Evolutionary conservation across 2,329 filamentous ascomycete species (phyloP), one percentile per base, ranked within the genome.

Genomic region (Colletotrichum sp.): DNA sequence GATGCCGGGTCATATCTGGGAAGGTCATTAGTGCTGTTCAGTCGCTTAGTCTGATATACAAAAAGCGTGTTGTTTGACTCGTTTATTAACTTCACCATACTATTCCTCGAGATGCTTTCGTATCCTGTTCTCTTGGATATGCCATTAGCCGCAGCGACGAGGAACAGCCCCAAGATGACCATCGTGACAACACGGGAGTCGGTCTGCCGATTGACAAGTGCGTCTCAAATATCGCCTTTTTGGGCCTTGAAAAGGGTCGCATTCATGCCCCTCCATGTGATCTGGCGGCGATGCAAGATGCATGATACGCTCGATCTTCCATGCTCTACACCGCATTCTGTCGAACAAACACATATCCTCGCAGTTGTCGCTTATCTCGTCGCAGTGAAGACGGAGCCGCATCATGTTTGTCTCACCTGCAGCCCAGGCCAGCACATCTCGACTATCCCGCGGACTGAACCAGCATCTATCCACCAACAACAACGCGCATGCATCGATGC

Each of bases 121-220:
- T 49, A n/a, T n/a, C 39, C 2, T 0, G 19, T n/a, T 49, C 39
- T 12, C 3, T n/a, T 49, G 39, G 39, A n/a, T 49, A 12, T 49
- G 19, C 0, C 8, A 44, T 19, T 44, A 16, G 36, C 0, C 36
- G 16, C 0, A 44, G 1, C 36, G 16, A 44, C 8, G 16, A 16
- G 11, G 16, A 0, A 0, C 36, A 44, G 36, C 3, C 36, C 16
- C 8, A 39, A 39, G 0, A 34, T 15, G 5, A 34, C 12, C 5
- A 34, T 34, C 15, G 13, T 2, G 36, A 44, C 0, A 44, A 11
- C 36, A 1, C 16, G 5, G 16, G 16, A 49, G 19, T n/a, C 39
- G 39, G 0, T 49, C 9, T 49, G 39, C 39, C 0, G 39, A 2
- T 0, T 12, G 39, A n/a, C 0, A n/a, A n/a, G 36, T 0, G 5